Conservation (phyloP, 1,284 basidiomycete species). For the Ceraceosorus bombacis region DNA sequence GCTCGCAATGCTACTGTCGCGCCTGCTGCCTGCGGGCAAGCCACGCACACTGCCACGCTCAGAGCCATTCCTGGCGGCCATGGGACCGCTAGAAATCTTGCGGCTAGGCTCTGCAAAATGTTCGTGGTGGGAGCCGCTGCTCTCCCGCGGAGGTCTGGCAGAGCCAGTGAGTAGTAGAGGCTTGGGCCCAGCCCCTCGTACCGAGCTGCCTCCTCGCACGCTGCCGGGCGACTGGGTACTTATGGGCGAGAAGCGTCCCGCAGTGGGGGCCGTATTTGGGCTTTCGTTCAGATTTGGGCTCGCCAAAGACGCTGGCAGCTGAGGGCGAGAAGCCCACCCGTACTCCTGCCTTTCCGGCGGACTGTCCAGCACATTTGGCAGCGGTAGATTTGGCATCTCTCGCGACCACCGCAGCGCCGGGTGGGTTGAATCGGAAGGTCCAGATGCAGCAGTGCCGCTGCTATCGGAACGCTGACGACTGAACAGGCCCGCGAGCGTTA, state of each 20-base stretch:
- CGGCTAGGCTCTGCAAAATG: conserved; percentile 23
- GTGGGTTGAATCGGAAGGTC: conserved; percentile 3
- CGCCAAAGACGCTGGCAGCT: conserved; percentile 7
- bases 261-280: conserved; percentile 12
- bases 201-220: conserved; percentile 19
- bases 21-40: conserved; percentile 9
- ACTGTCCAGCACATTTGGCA: conserved; percentile 33
- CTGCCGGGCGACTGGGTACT: conserved; percentile 17
- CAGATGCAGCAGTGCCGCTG: conserved; percentile 5
- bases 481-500: neutral
- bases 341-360: conserved; percentile 32
- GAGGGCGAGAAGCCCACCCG: conserved; percentile 17
- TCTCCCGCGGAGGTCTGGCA: conserved; percentile 32
- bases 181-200: conserved; percentile 25
- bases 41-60: conserved; percentile 16
- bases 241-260: conserved; percentile 18
- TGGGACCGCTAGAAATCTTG: conserved; percentile 33
- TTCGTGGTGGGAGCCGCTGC: conserved; percentile 15
- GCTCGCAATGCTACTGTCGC: conserved; percentile 12
- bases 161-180: conserved; percentile 27
- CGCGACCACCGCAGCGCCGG: conserved; percentile 29
- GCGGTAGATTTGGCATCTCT: conserved; percentile 36
- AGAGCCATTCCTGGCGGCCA: conserved; percentile 12
- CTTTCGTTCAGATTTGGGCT: conserved; percentile 21
- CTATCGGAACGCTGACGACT: conserved; percentile 20